Conservation (phyloP, 164 flowering plant species). For the Umbellularia californica region DNA sequence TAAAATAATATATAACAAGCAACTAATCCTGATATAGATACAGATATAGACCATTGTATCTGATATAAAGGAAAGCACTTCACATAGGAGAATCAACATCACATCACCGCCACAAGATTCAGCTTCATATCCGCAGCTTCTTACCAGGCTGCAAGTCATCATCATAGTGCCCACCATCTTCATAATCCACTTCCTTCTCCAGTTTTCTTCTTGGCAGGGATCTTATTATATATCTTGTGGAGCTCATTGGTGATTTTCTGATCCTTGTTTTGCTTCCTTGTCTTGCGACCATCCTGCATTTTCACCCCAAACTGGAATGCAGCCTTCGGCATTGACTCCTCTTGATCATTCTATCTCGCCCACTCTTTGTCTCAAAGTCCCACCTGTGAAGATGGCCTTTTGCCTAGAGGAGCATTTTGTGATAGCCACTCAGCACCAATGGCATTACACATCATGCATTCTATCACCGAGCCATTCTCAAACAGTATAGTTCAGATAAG, state of each 20-base stretch:
- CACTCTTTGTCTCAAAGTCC: constrained; percentile 98
- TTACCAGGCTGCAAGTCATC: constrained; percentile 72
- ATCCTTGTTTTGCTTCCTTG: constrained; percentile 90
- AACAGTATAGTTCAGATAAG: too few species aligned
- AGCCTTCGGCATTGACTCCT: constrained; percentile 99
- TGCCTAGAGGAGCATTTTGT: constrained; percentile 43
- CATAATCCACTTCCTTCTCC: constrained; percentile 53
- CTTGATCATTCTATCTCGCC: constrained; percentile 94
- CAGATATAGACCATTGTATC: too few species aligned
- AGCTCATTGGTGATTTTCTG: constrained; percentile 90
- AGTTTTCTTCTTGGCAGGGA: constrained; percentile 74
- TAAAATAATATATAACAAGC: too few species aligned
- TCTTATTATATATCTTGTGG: constrained; percentile 86
- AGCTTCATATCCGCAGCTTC: constrained; percentile 54
- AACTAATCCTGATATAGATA: too few species aligned
- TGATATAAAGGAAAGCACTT: too few species aligned
- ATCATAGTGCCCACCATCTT: constrained; percentile 36
- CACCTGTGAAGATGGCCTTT: constrained; percentile 97
- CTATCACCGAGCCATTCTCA: too few species aligned
- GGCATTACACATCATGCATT: too few species aligned
- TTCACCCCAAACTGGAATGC: constrained; percentile 99
- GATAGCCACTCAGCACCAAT: neutral
- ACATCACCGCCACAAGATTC: too few species aligned
- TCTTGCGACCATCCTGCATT: constrained; percentile 98
- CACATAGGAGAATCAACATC: too few species aligned